phyloP scores from a whole-genome alignment of 2,329 filamentous ascomycete species.

The Aaosphaeria arxii region DNA sequence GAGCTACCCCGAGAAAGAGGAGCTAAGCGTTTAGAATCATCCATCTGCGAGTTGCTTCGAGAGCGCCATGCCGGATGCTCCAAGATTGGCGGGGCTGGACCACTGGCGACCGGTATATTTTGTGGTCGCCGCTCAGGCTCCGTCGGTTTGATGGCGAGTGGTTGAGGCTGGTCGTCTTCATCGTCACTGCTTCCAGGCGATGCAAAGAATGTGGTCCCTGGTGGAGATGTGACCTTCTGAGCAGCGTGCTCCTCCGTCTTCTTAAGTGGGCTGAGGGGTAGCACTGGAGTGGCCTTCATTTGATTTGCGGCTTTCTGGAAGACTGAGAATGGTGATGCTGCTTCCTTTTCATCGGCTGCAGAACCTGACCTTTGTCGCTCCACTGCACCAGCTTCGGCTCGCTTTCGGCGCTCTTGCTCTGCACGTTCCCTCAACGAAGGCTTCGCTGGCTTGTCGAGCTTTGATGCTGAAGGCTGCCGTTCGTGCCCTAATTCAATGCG shows the following conservation, averaged over 20 bases:
- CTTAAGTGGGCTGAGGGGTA: slow-evolving; percentile 8
- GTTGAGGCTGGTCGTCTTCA: slow-evolving; percentile 21
- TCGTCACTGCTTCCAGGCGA: slow-evolving; percentile 31
- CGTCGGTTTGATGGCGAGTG: slow-evolving; percentile 7
- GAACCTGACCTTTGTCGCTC: slow-evolving; percentile 29
- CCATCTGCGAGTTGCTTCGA: slow-evolving; percentile 18
- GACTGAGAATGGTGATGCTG: slow-evolving; percentile 40
- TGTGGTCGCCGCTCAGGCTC: slow-evolving; percentile 29
- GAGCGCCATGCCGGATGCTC: slow-evolving; percentile 38
- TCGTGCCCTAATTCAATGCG: slow-evolving; percentile 60
- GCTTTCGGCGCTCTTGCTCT: slow-evolving; percentile 31
- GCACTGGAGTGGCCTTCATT: slow-evolving; percentile 34
- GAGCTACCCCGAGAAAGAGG: slow-evolving; percentile 9
- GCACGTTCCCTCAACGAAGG: slow-evolving; percentile 32
- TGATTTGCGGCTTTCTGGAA: slow-evolving; percentile 46
- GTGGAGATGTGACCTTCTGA: background rate
- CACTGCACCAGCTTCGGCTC: slow-evolving; percentile 18
- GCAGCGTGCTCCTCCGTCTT: slow-evolving; percentile 13
- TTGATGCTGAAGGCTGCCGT: slow-evolving; percentile 57
- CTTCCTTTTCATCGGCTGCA: slow-evolving; percentile 25
- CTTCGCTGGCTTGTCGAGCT: slow-evolving; percentile 12
- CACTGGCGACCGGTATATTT: slow-evolving; percentile 30
- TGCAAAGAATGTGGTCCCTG: slow-evolving; percentile 25
- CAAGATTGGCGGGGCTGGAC: slow-evolving; percentile 30
- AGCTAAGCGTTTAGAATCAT: slow-evolving; percentile 7